These are phyloP conservation scores for Cucurbita moschata DNA, from an alignment of 306 rosid species.

Conservation along the genomic window DNA sequence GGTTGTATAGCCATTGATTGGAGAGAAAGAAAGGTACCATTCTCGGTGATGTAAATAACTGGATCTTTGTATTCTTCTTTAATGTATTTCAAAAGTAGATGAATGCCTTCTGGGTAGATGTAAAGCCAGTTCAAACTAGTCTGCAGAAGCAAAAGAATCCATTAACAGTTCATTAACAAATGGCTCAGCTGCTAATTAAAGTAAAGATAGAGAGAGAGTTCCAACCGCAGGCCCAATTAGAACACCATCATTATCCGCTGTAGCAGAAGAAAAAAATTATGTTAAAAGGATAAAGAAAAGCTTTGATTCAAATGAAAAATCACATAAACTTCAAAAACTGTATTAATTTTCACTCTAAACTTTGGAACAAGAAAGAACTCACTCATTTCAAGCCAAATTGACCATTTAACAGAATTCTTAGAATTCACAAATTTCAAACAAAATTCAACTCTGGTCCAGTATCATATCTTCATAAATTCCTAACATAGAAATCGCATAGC, in stretches of 20 bases:
- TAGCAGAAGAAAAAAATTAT: neutral
- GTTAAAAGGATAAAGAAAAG: neutral
- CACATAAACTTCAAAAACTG: neutral
- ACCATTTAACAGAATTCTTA: neutral
- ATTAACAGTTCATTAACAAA: neutral
- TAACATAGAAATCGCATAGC: neutral
- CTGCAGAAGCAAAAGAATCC: neutral
- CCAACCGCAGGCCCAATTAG: conserved; percentile 21
- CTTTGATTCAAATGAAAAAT: neutral
- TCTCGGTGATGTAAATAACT: conserved; percentile 1
- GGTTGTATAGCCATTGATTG: neutral
- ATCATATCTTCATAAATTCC: neutral
- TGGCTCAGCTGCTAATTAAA: neutral
- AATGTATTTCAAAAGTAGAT: neutral
- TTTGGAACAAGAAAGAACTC: neutral
- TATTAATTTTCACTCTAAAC: neutral
- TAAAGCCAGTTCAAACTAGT: conserved; percentile 3
- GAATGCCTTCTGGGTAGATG: conserved; percentile 8
- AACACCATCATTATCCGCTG: conserved; percentile 21
- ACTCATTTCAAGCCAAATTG: neutral
- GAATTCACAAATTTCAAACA: neutral
- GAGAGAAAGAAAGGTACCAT: conserved; percentile 1
- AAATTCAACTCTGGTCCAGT: too few relatives aligned
- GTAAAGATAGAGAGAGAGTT: neutral
- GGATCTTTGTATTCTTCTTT: neutral